Base-by-base conservation (phyloP, 2,329 filamentous ascomycete species). In the Paraphoma sp. region DNA sequence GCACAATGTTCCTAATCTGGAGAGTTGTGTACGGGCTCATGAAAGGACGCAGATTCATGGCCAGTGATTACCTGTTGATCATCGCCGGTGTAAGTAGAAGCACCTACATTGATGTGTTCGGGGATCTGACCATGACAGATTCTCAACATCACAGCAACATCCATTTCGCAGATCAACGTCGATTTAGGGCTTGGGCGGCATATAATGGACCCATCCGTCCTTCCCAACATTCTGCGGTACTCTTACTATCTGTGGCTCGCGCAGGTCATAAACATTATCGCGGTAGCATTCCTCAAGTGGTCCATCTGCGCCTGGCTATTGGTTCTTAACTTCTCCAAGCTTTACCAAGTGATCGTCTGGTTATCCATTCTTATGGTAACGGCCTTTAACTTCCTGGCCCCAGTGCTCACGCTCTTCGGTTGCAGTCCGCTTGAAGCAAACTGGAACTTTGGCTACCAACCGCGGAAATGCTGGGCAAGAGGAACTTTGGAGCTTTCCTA, bases 291-390 rank as follows among this genome's bases (percentile, higher is more conserved):
- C 7, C 51, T 74, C 8, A 73, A 73, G 41, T 68, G 62, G 62
- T 72, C 70, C 4, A 72, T 73, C 18, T 72, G 68, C 50, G 60
- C 64, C 9, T 73, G 69, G 43, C 59, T 72, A 6, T 46, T 73
- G 6, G 62, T 56, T 1, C 55, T 73, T 2, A 67, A 65, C 9
- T 68, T 71, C 30, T 68, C 64, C 6, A 57, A 40, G 9, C 23
- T 62, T 1, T 73, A 72, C 49, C 61, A 57, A 1, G 14, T 54
- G 5, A 53, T 70, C 3, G 56, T 73, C 1, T 72, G 68, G 65
- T 44, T 56, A 6, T 67, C 63, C 1, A 68, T 72, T 11, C 11
- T 63, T 2, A 64, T 73, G 60, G 61, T 70, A 10, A 63, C 63
- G 1, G 51, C 61, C 1, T 68, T 72, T 50, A 71, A 69, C 53